phyloP scores from a whole-genome alignment of 495 filamentous ascomycete genomes.

The Hypoxylon trugodes region DNA sequence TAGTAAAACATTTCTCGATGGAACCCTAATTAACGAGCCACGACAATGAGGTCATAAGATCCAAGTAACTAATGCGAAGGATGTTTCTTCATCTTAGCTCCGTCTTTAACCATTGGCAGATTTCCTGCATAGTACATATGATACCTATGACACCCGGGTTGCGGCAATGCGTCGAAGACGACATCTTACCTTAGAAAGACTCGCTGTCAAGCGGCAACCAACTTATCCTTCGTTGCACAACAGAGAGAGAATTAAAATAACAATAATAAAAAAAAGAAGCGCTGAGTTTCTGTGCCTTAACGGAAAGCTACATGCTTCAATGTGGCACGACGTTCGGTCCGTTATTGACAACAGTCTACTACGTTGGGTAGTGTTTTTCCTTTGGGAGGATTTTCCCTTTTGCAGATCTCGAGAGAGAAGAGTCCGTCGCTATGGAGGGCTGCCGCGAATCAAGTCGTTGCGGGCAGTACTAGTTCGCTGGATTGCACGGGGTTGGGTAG shows the following conservation, averaged over 20 bases:
- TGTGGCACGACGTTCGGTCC: conserved; percentile 12
- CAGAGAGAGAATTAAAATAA: no score
- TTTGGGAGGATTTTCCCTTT: conserved; percentile 10
- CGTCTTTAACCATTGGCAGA: conserved; percentile 13
- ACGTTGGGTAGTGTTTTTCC: conserved; percentile 16
- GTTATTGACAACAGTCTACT: conserved; percentile 18
- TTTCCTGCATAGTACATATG: conserved; percentile 16
- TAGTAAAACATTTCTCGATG: conserved; percentile 11
- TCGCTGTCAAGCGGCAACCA: conserved; percentile 31
- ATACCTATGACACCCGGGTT: no score
- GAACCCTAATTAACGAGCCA: conserved; percentile 19
- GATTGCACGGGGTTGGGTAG: conserved; percentile 20
- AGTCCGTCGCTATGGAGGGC: conserved; percentile 16
- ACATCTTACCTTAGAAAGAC: conserved; percentile 11
- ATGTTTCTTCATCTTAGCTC: conserved; percentile 10
- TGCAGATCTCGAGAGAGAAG: conserved; percentile 30
- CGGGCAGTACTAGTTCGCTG: conserved; percentile 12
- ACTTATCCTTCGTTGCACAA: conserved; percentile 27
- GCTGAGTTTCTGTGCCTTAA: conserved; percentile 28
- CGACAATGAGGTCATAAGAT: conserved; percentile 15
- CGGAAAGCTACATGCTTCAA: conserved; percentile 21
- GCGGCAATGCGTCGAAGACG: conserved; percentile 31
- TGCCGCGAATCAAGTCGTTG: conserved; percentile 14
- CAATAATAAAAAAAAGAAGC: no score
- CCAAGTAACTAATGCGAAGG: conserved; percentile 17